Base-by-base conservation (phyloP, 2,329 filamentous ascomycete species). In the Colletotrichum cereale region DNA sequence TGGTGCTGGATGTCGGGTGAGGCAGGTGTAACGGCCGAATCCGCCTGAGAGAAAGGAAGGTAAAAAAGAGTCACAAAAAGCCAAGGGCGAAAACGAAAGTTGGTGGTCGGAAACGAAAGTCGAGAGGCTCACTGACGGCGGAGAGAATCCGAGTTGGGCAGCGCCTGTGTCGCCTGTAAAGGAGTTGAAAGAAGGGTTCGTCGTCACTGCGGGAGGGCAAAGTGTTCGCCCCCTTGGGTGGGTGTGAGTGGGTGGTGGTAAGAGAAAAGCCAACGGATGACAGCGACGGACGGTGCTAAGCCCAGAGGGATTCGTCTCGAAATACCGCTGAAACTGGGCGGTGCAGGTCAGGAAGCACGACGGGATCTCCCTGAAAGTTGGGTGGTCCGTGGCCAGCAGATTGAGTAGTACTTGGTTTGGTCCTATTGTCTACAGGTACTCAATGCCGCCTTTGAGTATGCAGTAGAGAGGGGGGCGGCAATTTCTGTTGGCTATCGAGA, bases 261-360 rank as follows among this genome's bases (percentile, higher is more conserved):
- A 57, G 67, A 40, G 44, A 50, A 40, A 47, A 34, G 42, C 36
- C 56, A 60, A 61, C 53, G 62, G 71, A 67, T 67, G 60, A 52
- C 40, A 62, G 70, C 58, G 47, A 12, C 24, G 58, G 57, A 55
- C 58, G 36, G 62, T 50, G 40, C 40, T 52, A 67, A 68, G 48
- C 70, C 58, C 63, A 67, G 63, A 55, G 40, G 57, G 60, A 63
- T 61, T 67, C 63, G 73, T 74, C 71, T 71, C 73, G 64, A 67
- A 67, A 63, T 64, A 55, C 52, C 66, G 57, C 62, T 73, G 73
- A 74, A 62, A 73, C 71, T 71, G 73, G 73, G 73, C 73, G 62
- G 73, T 73, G 73, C 73, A 73, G 29, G 66, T 67, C 67, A 56
- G 61, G 56, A 53, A 61, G 61, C 48, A 64, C 40, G 44, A 66